These are phyloP conservation scores for Elsinoe batatas DNA, from an alignment of 2,329 filamentous ascomycete species.

Conservation along the genomic window DNA sequence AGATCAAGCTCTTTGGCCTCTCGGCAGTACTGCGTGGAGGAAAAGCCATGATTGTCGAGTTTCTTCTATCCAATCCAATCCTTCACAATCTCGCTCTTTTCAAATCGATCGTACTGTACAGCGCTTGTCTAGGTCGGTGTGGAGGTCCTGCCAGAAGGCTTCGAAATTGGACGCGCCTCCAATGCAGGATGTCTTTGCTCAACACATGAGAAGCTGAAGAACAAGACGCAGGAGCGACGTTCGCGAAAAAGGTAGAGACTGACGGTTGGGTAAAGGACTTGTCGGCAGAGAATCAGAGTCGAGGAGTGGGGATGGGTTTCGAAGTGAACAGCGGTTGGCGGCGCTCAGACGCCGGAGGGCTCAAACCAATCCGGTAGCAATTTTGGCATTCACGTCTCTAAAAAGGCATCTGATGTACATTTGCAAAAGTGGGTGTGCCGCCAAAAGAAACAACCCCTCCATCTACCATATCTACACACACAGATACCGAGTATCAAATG, in stretches of 20 bases:
- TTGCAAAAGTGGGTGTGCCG: neutral
- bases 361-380: neutral
- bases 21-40: conserved; percentile 49
- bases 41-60: conserved; percentile 49
- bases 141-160: neutral
- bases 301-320: neutral
- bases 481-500: neutral
- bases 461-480: neutral
- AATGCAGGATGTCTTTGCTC: neutral
- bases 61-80: neutral
- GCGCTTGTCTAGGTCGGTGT: neutral
- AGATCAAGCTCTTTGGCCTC: conserved; percentile 70
- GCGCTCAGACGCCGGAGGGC: neutral
- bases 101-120: neutral
- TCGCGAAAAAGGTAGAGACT: neutral
- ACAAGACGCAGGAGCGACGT: neutral
- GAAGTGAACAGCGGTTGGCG: too few relatives aligned
- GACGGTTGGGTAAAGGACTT: neutral
- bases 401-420: neutral
- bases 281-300: neutral
- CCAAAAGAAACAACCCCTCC: neutral
- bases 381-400: neutral
- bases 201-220: neutral
- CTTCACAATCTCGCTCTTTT: neutral
- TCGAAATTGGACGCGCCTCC: neutral